These are phyloP conservation scores for Sordariomycetes sp. DNA, from an alignment of 2,329 filamentous ascomycete species.

Conservation along the genomic window DNA sequence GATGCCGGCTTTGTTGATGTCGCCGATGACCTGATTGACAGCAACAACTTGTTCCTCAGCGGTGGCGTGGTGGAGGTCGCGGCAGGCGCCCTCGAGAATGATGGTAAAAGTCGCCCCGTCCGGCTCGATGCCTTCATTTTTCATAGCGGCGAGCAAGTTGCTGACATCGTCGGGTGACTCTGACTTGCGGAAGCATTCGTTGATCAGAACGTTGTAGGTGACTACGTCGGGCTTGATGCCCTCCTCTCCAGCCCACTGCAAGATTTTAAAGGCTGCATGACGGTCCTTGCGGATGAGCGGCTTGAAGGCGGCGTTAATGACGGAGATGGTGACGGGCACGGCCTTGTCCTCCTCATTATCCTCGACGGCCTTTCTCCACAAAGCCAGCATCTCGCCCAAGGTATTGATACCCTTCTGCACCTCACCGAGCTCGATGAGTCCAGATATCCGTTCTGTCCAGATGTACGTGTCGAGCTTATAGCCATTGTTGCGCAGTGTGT, in stretches of 20 bases:
- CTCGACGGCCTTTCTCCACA: constrained; percentile 40
- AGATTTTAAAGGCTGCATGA: constrained; percentile 40
- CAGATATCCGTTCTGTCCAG: constrained; percentile 64
- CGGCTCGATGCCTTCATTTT: constrained; percentile 49
- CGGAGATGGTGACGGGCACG: constrained; percentile 51
- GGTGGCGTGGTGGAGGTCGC: constrained; percentile 25
- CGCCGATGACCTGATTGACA: constrained; percentile 44
- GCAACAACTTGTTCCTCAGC: constrained; percentile 40
- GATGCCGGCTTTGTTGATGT: constrained; percentile 49
- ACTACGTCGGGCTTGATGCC: constrained; percentile 47
- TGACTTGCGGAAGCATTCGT: constrained; percentile 36
- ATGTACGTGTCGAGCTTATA: constrained; percentile 52
- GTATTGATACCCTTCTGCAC: constrained; percentile 49
- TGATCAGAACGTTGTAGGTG: constrained; percentile 63
- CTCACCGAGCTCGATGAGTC: constrained; percentile 48
- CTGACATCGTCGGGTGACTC: constrained; percentile 28
- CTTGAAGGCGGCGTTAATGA: constrained; percentile 63
- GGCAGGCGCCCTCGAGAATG: constrained; percentile 52
- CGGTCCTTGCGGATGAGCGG: constrained; percentile 46
- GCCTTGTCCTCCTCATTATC: constrained; percentile 21
- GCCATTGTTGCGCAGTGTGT: constrained; percentile 46
- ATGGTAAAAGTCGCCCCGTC: constrained; percentile 67
- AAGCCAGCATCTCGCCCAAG: constrained; percentile 54
- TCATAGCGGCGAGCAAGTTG: constrained; percentile 51
- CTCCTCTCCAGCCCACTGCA: constrained; percentile 49